Conservation (phyloP, 2,329 filamentous ascomycete genomes). For the Magnaporthiopsis rhizophila region DNA sequence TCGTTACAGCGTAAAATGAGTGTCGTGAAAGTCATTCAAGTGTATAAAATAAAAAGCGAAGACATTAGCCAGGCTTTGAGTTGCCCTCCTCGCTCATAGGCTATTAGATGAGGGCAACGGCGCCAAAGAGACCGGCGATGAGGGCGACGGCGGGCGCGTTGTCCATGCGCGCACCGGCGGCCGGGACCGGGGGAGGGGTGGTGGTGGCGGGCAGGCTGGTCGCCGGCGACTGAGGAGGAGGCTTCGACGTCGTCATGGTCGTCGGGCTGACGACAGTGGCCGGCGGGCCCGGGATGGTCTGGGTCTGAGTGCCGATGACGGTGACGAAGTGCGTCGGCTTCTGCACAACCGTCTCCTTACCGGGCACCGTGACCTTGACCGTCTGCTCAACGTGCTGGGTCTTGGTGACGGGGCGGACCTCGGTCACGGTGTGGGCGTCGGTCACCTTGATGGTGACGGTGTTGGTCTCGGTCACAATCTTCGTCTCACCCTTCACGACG, state of each 20-base stretch:
- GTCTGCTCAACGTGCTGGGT: constrained; percentile 32
- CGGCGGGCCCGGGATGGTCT: constrained; percentile 17
- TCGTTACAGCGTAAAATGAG: not conserved
- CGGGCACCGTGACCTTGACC: constrained; percentile 27
- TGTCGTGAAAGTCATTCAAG: constrained; percentile 1
- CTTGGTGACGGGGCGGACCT: constrained; percentile 32
- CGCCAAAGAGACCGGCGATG: constrained; percentile 29
- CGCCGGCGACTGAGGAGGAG: constrained; percentile 7
- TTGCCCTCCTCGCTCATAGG: not conserved
- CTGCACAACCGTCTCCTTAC: constrained; percentile 24
- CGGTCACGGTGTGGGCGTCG: constrained; percentile 26
- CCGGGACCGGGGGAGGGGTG: constrained; percentile 15
- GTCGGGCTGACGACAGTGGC: constrained; percentile 23
- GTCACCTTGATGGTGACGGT: constrained; percentile 32
- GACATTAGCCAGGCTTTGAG: too few relatives aligned
- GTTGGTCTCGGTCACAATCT: constrained; percentile 33
- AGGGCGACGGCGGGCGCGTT: constrained; percentile 25
- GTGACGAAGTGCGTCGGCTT: constrained; percentile 24
- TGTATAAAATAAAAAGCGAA: constrained; percentile 1
- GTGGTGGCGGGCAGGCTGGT: constrained; percentile 11
- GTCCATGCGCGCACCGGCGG: constrained; percentile 23
- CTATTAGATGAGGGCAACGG: constrained; percentile 27
- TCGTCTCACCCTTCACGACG: constrained; percentile 30
- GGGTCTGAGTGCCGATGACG: constrained; percentile 23
- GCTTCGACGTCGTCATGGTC: constrained; percentile 15